A percentile compares a stretch with the other conserved stretches of the same genome.
phyloP scores from a whole-genome alignment of 352 stramenopile species.

The Peronospora farinosa region DNA sequence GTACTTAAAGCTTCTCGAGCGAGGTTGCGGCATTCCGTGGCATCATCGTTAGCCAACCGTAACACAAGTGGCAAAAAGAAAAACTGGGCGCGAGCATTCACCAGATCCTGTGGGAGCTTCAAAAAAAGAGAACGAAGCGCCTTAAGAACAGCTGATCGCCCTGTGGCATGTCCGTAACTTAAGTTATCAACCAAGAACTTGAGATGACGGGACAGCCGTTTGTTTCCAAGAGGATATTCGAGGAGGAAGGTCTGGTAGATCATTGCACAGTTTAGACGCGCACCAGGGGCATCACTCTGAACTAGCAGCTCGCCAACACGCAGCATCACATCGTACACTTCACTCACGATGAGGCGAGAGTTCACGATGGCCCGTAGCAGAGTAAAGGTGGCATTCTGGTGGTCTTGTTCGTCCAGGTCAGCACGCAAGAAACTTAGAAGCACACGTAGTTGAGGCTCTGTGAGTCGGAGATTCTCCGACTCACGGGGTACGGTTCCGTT shows the following conservation, averaged over 20 bases:
- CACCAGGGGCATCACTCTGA: slow-evolving; percentile 85
- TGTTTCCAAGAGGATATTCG: slow-evolving; percentile 92
- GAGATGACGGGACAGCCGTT: slow-evolving; percentile 90
- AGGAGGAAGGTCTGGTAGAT: slow-evolving; percentile 91
- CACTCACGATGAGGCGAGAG: slow-evolving; percentile 87
- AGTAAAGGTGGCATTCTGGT: slow-evolving; percentile 93
- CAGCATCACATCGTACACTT: slow-evolving; percentile 96
- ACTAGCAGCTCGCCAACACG: slow-evolving; percentile 91
- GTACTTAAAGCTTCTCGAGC: slow-evolving; percentile 74
- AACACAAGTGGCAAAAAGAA: slow-evolving; percentile 95
- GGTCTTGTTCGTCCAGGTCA: slow-evolving; percentile 89
- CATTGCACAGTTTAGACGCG: slow-evolving; percentile 70
- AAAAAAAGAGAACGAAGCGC: slow-evolving; percentile 85
- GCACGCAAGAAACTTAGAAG: slow-evolving; percentile 89
- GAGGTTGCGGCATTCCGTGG: slow-evolving; percentile 80
- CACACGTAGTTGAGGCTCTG: slow-evolving; percentile 69
- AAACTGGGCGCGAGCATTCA: slow-evolving; percentile 90
- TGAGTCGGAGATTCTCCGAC: slow-evolving; percentile 40
- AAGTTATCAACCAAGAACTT: slow-evolving; percentile 94
- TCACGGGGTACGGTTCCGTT: slow-evolving; percentile 17
- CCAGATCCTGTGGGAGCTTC: slow-evolving; percentile 87
- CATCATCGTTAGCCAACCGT: slow-evolving; percentile 93
- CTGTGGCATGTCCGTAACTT: slow-evolving; percentile 93
- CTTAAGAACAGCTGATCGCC: slow-evolving; percentile 87
- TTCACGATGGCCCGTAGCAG: slow-evolving; percentile 90